These are phyloP conservation scores for Cercophora samala DNA, from an alignment of 495 filamentous ascomycete genomes.

Conservation along the genomic window DNA sequence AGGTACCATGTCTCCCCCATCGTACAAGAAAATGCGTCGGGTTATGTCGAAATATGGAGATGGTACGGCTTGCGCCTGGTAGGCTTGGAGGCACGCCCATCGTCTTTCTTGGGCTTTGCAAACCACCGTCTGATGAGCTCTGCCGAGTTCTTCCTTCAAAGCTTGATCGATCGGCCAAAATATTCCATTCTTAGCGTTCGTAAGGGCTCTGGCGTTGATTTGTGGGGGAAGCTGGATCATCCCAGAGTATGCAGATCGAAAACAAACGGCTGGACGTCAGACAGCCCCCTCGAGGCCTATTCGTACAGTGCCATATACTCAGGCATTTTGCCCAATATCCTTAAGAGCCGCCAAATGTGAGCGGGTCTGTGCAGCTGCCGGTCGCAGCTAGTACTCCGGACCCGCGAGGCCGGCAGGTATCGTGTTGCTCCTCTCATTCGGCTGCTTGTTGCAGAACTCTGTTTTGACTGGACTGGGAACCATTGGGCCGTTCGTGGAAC, in stretches of 20 bases:
- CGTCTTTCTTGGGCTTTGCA: neutral
- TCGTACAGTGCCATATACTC: neutral
- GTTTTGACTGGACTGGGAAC: no score
- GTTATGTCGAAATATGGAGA: no score
- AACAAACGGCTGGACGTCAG: neutral
- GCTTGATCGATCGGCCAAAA: neutral
- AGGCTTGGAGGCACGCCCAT: neutral
- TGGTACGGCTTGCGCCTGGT: neutral
- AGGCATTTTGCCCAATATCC: neutral
- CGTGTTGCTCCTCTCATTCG: neutral
- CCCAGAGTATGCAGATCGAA: neutral
- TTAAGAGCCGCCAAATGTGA: neutral
- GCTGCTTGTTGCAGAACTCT: neutral
- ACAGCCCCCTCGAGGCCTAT: neutral
- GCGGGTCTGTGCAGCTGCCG: neutral
- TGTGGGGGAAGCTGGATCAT: neutral
- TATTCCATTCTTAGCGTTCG: neutral
- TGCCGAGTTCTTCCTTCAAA: neutral
- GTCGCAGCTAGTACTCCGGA: neutral
- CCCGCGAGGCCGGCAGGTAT: neutral
- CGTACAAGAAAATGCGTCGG: no score
- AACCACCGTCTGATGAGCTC: neutral
- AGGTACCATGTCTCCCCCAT: neutral
- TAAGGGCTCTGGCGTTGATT: neutral
- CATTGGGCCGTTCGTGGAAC: neutral